These are phyloP conservation scores for Fusarium sp. DNA, from an alignment of 2,329 filamentous ascomycete species.

Conservation along the genomic window DNA sequence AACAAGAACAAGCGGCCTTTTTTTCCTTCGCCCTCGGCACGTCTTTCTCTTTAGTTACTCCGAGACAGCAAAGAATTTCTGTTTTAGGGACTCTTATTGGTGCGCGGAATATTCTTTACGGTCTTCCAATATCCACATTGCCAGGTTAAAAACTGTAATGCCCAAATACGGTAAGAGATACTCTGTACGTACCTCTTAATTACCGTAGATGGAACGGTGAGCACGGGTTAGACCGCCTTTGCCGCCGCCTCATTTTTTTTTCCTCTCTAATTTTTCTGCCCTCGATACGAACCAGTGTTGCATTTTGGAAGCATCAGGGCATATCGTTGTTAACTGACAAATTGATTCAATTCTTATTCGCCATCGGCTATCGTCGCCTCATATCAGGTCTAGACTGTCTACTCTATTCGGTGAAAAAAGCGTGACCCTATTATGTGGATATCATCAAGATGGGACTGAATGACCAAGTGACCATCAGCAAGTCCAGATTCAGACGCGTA, in stretches of 20 bases:
- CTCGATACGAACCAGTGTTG: neutral
- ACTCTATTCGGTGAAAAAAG: neutral
- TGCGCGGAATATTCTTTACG: neutral
- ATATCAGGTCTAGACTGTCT: neutral
- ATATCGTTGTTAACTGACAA: neutral
- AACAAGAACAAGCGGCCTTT: neutral
- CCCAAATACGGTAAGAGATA: neutral
- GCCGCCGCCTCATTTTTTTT: neutral
- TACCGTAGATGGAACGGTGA: neutral
- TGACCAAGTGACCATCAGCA: neutral
- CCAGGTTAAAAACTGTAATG: neutral
- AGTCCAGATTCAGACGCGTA: neutral
- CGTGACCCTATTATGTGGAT: neutral
- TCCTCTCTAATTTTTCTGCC: neutral
- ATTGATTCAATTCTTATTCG: neutral
- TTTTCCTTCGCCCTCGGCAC: neutral
- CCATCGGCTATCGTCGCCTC: neutral
- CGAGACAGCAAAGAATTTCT: neutral
- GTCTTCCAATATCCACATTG: neutral
- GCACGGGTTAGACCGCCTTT: constrained; percentile 1
- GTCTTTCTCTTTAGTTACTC: neutral
- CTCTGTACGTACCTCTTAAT: neutral
- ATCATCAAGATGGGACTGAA: neutral
- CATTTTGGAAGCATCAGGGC: neutral
- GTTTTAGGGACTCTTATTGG: neutral